Conservation (phyloP, 192 early-diverging fungal species). For the Diversispora eburnea region DNA sequence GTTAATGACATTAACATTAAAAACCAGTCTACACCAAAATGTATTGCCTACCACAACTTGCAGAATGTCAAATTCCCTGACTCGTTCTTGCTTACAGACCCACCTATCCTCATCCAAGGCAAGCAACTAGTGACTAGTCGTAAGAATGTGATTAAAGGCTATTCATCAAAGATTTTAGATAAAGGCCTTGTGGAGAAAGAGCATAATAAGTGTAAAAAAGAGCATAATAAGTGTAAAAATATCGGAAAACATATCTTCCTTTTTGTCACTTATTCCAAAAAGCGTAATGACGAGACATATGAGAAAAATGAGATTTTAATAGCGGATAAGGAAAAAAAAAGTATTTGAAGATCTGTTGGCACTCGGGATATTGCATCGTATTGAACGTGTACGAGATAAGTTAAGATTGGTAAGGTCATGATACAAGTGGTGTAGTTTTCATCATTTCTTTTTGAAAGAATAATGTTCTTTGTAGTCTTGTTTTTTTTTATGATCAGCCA, state of each 20-base stretch:
- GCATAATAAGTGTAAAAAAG: no score
- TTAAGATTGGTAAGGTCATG: no score
- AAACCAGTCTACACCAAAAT: not conserved
- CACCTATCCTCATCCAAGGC: not conserved
- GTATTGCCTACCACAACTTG: not conserved
- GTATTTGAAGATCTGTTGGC: not conserved
- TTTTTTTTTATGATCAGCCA: no score
- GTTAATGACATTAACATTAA: not conserved
- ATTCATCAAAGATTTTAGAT: not conserved
- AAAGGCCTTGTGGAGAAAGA: not conserved
- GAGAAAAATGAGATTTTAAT: conserved; percentile 1
- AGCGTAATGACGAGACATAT: not conserved
- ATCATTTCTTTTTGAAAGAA: no score
- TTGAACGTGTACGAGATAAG: not conserved
- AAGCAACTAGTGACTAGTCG: not conserved
- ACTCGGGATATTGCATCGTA: not conserved
- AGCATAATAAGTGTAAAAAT: conserved; percentile 18
- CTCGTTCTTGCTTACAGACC: conserved; percentile 10
- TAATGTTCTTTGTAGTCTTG: no score
- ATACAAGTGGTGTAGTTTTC: no score
- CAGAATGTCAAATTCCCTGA: not conserved
- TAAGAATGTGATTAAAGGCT: not conserved
- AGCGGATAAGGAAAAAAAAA: not conserved
- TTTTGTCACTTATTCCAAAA: not conserved
- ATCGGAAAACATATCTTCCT: not conserved